Evolutionary conservation across 805 yeast species (phyloP).

Genomic region (Pichia paraexigua): DNA sequence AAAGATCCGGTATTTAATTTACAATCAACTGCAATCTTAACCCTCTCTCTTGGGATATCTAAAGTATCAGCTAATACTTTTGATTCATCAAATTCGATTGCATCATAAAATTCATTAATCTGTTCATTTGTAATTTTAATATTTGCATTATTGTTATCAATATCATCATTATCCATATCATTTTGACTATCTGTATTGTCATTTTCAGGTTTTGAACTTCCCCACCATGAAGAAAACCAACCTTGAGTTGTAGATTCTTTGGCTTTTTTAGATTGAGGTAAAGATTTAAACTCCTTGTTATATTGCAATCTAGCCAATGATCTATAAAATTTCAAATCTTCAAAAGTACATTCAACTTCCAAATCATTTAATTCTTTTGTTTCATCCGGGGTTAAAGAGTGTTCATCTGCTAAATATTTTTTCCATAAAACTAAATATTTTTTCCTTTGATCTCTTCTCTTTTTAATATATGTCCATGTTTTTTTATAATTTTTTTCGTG

Average conservation of each 20-base stretch:
- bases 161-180: conserved; percentile 12
- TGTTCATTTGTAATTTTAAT: conserved; percentile 75
- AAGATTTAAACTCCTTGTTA: conserved; percentile 39
- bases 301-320: conserved; percentile 65
- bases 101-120: conserved; percentile 80
- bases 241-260: conserved; percentile 30
- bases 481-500: conserved; percentile 74
- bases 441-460: conserved; percentile 64
- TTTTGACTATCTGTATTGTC: conserved; percentile 4
- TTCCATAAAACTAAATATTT: conserved; percentile 65
- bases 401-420: conserved; percentile 34
- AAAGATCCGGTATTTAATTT: conserved; percentile 72
- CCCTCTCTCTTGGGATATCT: conserved; percentile 66
- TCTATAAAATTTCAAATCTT: conserved; percentile 80
- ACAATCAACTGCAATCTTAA: conserved; percentile 59
- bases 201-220: conserved; percentile 19
- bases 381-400: conserved; percentile 25
- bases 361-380: conserved; percentile 38
- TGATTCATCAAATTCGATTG: conserved; percentile 82
- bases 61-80: conserved; percentile 42
- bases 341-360: conserved; percentile 56
- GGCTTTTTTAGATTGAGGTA: conserved; percentile 8
- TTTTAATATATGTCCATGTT: conserved; percentile 80
- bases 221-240: conserved; percentile 72
- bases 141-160: conserved; percentile 9